Evolutionary conservation across 2,329 filamentous ascomycete species (phyloP).

Genomic region (Ceratocystis colombiana): DNA sequence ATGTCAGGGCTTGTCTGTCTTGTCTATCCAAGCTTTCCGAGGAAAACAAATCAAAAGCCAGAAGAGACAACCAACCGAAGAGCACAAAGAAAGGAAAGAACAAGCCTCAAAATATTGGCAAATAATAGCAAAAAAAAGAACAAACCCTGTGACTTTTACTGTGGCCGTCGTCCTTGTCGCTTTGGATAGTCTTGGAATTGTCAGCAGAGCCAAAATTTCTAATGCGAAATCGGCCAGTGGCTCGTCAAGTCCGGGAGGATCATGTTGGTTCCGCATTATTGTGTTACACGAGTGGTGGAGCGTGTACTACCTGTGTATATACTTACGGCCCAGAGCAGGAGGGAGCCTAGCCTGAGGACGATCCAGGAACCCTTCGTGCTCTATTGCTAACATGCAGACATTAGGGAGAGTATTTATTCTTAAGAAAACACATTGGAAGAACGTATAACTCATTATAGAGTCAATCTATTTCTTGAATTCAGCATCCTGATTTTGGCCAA

Average conservation of each 20-base stretch:
- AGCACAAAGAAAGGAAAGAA: not conserved
- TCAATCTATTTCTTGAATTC: not conserved
- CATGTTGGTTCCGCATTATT: not conserved
- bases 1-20: not conserved
- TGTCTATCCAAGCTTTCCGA: not conserved
- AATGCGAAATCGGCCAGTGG: constrained; percentile 22
- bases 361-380: not conserved
- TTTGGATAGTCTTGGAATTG: not conserved
- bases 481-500: not conserved
- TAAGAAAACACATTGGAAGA: not conserved
- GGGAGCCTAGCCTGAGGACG: not conserved
- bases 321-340: not conserved
- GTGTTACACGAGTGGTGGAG: not conserved
- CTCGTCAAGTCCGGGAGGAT: not conserved
- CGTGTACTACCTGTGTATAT: not conserved
- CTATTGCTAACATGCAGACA: no score
- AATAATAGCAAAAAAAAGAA: not conserved
- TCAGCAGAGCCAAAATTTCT: constrained; percentile 16
- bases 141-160: no score
- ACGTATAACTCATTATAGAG: not conserved
- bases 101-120: not conserved
- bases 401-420: not conserved
- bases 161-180: not conserved
- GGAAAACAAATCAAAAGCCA: no score
- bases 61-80: no score